Percentiles rank a stretch among this genome's conserved stretches.
phyloP scores from a whole-genome alignment of 106 monocot genomes.

The Triglochin maritima region DNA sequence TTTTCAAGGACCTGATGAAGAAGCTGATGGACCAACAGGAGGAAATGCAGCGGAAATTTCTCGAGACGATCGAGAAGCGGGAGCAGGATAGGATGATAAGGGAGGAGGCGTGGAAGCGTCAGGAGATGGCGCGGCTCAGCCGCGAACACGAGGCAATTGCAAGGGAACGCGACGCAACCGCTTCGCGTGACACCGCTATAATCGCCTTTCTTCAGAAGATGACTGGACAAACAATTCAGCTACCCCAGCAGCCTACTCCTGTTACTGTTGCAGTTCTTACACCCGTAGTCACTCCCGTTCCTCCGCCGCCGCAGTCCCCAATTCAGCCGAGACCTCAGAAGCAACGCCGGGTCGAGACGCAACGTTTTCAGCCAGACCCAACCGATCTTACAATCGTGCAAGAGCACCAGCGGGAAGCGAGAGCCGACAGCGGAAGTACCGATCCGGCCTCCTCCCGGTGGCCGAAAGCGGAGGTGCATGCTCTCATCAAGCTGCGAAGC shows the following conservation, averaged over 20 bases:
- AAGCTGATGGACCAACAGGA: constrained; percentile 79
- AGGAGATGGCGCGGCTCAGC: constrained; percentile 58
- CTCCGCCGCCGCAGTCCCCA: background rate
- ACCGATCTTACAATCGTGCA: background rate
- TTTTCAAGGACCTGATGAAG: constrained; percentile 64
- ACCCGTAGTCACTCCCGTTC: background rate
- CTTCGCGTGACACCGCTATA: constrained; percentile 49
- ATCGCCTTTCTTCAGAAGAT: constrained; percentile 60
- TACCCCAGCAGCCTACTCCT: constrained; percentile 9
- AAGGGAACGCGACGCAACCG: constrained; percentile 52
- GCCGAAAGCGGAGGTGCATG: constrained; percentile 74
- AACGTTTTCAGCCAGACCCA: background rate
- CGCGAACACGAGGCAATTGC: constrained; percentile 57
- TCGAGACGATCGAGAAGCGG: constrained; percentile 69
- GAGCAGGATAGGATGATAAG: constrained; percentile 71
- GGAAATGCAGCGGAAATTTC: constrained; percentile 64
- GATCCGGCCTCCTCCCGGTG: constrained; percentile 42
- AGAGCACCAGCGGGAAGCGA: background rate
- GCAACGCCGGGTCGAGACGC: background rate
- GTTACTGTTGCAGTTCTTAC: background rate
- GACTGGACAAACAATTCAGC: constrained; percentile 27
- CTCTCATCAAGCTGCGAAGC: constrained; percentile 50
- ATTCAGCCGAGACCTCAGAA: background rate
- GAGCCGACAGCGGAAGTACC: background rate
- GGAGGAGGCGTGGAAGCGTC: constrained; percentile 76